Evolutionary conservation across 2,329 filamentous ascomycete genomes (phyloP).

Genomic region (Chrysosporium keratinophilum): DNA sequence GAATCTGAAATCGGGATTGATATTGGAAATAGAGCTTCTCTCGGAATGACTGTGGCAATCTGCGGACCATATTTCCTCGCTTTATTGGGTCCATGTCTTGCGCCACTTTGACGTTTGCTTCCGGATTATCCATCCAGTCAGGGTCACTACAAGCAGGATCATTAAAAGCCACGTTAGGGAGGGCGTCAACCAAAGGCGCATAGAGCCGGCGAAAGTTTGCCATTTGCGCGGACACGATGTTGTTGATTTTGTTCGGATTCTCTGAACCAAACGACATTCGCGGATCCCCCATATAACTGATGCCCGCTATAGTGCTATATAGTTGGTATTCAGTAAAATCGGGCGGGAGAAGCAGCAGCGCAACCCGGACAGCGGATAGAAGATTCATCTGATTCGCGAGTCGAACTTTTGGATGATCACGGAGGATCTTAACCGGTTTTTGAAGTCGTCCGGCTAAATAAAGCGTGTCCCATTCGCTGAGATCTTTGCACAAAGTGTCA

Average conservation of each 20-base stretch:
- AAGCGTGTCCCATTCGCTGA: conserved; percentile 83
- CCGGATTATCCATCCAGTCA: conserved; percentile 54
- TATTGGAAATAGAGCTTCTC: conserved; percentile 90
- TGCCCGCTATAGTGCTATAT: conserved; percentile 80
- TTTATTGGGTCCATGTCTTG: conserved; percentile 91
- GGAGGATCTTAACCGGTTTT: conserved; percentile 94
- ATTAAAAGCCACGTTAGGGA: conserved; percentile 76
- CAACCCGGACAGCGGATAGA: conserved; percentile 79
- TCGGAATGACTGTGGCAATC: conserved; percentile 76
- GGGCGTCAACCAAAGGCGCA: conserved; percentile 72
- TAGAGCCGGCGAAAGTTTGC: conserved; percentile 87
- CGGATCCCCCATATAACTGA: conserved; percentile 93
- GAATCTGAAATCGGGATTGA: conserved; percentile 79
- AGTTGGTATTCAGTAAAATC: conserved; percentile 78
- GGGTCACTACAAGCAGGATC: conserved; percentile 50
- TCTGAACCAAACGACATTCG: conserved; percentile 86
- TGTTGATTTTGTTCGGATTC: conserved; percentile 81
- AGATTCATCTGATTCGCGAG: conserved; percentile 94
- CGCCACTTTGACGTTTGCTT: conserved; percentile 56
- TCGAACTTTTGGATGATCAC: conserved; percentile 83
- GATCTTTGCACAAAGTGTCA: conserved; percentile 74
- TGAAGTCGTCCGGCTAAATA: conserved; percentile 95
- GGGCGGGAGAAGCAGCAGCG: conserved; percentile 72
- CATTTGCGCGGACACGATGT: conserved; percentile 88
- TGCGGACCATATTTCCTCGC: conserved; percentile 90